Base-by-base conservation (phyloP, 768 basidiomycete genomes). In the Leccinellum luteum region DNA sequence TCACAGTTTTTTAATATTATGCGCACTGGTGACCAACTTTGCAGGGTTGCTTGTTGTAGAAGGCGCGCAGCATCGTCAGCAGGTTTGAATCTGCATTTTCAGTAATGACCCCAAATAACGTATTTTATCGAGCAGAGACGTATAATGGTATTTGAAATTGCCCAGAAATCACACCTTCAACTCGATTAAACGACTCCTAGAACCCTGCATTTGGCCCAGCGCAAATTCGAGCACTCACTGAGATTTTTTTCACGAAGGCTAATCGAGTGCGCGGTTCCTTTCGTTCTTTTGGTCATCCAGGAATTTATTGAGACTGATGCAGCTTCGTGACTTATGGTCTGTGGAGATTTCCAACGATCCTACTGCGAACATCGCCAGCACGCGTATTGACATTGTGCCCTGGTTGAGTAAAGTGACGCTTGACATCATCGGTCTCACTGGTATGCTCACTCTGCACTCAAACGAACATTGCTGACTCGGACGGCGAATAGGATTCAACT, bases 171-270 rank as follows among this genome's bases (percentile, higher is more conserved):
- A 4, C 34, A 6, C 6, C 2, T 27, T 23, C 14, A 25, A 13
- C 10, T 41, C 55, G 41, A 55, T n/a, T 51, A 9, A 48, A 50
- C 9, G 2, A 10, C 13, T 14, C 34, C 9, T 44, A 78, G 86
- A 88, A 87, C 60, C 86, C 86, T 13, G 85, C 85, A 0, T 89
- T 89, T 61, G 84, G 86, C 1, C 75, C 78, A 3, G 70, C 78
- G 1, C 85, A 86, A 61, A 78, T 87, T 38, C 75, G 85, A 2
- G 81, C 80, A 44, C 64, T 87, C 13, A 84, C 84, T 0, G 75
- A 75, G 14, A 81, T 83, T 13, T 86, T 88, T 58, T 61, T 84
- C 4, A 76, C 79, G 3, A 87, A 86, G 66, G 72, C 86, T 31
- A 14, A 25, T 13, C 52, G 23, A 4, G 61, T 62, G 6, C 4